Conservation (phyloP, 441 rosid species). For the Hypseocharis bilobata region DNA sequence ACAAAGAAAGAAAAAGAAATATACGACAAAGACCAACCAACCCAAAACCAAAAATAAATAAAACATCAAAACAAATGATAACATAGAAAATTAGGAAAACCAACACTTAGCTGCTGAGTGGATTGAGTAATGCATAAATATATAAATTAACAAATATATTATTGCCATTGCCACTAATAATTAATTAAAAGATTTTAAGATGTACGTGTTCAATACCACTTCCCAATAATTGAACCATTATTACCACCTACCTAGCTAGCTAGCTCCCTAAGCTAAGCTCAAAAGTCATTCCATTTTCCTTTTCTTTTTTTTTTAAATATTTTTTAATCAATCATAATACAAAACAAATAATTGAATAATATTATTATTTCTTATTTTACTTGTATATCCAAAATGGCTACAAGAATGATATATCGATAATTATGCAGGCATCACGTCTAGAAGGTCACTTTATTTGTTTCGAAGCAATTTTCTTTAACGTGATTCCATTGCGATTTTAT, state of each 20-base stretch:
- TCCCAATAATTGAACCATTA: conserved; percentile 50
- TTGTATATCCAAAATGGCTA: no score
- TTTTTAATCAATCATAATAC: neutral
- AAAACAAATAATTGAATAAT: no score
- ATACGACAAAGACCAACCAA: conserved; percentile 33
- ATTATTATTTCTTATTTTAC: neutral
- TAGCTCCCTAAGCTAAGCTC: neutral
- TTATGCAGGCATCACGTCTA: no score
- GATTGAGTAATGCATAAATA: neutral
- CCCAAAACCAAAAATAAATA: conserved; percentile 7
- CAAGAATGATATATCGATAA: no score
- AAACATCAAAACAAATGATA: conserved; percentile 22
- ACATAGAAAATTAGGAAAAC: conserved; percentile 10
- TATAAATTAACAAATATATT: no score
- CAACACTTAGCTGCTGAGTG: neutral
- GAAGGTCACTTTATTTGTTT: no score
- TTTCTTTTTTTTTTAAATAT: neutral
- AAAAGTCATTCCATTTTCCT: conserved; percentile 34
- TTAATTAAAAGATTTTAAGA: neutral
- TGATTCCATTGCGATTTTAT: no score
- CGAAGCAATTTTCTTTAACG: no score
- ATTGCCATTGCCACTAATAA: neutral
- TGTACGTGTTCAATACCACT: conserved; percentile 25
- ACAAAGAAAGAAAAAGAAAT: neutral
- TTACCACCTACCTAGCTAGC: conserved; percentile 35